A percentile compares a stretch with the other conserved stretches of the same genome.
Evolutionary conservation across 148 eudicot species (phyloP).

Genomic region (Arbutus unedo): DNA sequence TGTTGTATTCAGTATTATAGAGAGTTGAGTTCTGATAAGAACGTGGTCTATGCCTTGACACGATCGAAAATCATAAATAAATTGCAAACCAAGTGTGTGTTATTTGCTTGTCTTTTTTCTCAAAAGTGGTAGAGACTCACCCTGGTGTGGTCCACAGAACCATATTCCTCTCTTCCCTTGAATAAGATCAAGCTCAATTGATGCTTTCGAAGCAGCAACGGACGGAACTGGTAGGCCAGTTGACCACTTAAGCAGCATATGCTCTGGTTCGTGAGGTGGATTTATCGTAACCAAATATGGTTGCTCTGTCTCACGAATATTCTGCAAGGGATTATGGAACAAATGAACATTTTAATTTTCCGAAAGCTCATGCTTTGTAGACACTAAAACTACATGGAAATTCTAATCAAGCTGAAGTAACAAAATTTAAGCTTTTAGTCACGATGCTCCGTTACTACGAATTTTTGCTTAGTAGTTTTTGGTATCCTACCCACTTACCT

Average conservation of each 20-base stretch:
- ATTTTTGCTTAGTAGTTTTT: neutral
- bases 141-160: slow-evolving; percentile 98
- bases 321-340: slow-evolving; percentile 46
- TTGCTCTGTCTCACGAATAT: slow-evolving; percentile 40
- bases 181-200: slow-evolving; percentile 58
- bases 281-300: slow-evolving; percentile 85
- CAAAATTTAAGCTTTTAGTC: neutral
- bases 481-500: neutral
- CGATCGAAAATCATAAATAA: neutral
- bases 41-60: neutral
- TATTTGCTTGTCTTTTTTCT: neutral
- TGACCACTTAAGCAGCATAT: slow-evolving; percentile 71
- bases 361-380: neutral
- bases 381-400: neutral
- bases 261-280: slow-evolving; percentile 62
- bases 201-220: slow-evolving; percentile 85
- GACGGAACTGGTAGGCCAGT: slow-evolving; percentile 89
- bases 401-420: neutral
- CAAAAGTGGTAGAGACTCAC: slow-evolving; percentile 24
- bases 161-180: slow-evolving; percentile 97
- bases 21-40: neutral
- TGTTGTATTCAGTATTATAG: neutral
- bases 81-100: neutral
- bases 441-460: neutral
- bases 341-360: neutral